Conservation (phyloP, 495 filamentous ascomycete genomes). For the Rostrohypoxylon terebratum region DNA sequence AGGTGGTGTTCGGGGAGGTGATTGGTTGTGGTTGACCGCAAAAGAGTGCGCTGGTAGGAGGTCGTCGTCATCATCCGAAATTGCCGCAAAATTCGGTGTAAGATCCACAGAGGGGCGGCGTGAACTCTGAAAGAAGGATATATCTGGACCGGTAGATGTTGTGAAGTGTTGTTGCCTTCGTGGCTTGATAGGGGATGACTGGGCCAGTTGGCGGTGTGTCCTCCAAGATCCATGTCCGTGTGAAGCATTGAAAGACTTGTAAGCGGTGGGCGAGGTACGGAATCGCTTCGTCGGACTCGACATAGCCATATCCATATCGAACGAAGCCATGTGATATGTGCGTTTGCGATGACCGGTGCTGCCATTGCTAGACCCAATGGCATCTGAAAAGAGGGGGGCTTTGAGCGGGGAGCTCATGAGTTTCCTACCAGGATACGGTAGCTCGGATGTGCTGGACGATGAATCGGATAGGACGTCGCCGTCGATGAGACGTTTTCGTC, state of each 20-base stretch:
- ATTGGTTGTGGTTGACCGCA: constrained; percentile 65
- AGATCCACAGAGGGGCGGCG: constrained; percentile 72
- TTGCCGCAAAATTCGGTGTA: constrained; percentile 69
- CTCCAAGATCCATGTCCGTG: constrained; percentile 76
- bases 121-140: constrained; percentile 75
- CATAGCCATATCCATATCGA: constrained; percentile 58
- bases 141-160: constrained; percentile 67
- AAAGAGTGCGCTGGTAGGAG: constrained; percentile 83
- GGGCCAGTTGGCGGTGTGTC: constrained; percentile 74
- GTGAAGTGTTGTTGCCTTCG: constrained; percentile 73
- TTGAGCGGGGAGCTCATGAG: constrained; percentile 74
- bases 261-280: constrained; percentile 73
- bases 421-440: constrained; percentile 62
- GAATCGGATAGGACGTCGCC: constrained; percentile 80
- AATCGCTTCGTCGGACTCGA: constrained; percentile 73
- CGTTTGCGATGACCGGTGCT: constrained; percentile 67
- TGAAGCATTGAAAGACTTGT: constrained; percentile 66
- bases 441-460: constrained; percentile 76
- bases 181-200: constrained; percentile 83
- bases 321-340: constrained; percentile 63
- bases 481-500: constrained; percentile 71
- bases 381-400: constrained; percentile 76
- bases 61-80: constrained; percentile 83
- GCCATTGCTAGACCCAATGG: constrained; percentile 68
- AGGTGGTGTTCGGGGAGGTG: constrained; percentile 85